These are phyloP conservation scores for Neoascochyta sp. DNA, from an alignment of 2,329 filamentous ascomycete genomes.

Conservation along the genomic window DNA sequence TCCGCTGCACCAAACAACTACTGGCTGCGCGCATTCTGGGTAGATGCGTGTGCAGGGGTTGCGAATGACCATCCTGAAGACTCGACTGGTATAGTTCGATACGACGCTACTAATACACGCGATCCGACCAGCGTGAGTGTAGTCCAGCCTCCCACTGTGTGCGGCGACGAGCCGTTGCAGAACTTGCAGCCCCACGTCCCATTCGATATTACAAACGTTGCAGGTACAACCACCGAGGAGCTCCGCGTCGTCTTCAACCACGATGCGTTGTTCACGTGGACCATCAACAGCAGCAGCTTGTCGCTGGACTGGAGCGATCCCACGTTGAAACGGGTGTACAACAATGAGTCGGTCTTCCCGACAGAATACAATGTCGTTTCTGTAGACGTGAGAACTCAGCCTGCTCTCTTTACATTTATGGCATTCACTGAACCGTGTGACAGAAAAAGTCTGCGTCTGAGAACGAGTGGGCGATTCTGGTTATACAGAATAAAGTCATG, in stretches of 20 bases:
- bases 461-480: too few relatives aligned
- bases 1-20: constrained; percentile 32
- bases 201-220: constrained; percentile 34
- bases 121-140: too few relatives aligned
- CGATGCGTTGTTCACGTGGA: constrained; percentile 42
- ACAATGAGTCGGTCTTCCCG: too few relatives aligned
- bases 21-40: constrained; percentile 40
- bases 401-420: too few relatives aligned
- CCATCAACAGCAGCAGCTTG: constrained; percentile 41
- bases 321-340: constrained; percentile 38
- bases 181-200: constrained; percentile 25
- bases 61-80: constrained; percentile 31
- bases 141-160: too few relatives aligned
- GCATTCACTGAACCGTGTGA: too few relatives aligned
- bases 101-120: constrained; percentile 31
- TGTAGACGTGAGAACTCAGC: too few relatives aligned
- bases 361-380: constrained; percentile 1
- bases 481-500: too few relatives aligned
- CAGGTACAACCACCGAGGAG: constrained; percentile 24
- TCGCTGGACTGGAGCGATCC: constrained; percentile 39
- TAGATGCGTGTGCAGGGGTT: constrained; percentile 34
- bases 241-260: constrained; percentile 29
- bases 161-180: constrained; percentile 37
- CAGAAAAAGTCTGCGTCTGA: too few relatives aligned
- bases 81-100: constrained; percentile 41